A percentile compares a stretch with the other conserved stretches of the same genome.
Evolutionary conservation across 169 alveolate genomes (phyloP).

Genomic region (Plasmodium coatneyi): DNA sequence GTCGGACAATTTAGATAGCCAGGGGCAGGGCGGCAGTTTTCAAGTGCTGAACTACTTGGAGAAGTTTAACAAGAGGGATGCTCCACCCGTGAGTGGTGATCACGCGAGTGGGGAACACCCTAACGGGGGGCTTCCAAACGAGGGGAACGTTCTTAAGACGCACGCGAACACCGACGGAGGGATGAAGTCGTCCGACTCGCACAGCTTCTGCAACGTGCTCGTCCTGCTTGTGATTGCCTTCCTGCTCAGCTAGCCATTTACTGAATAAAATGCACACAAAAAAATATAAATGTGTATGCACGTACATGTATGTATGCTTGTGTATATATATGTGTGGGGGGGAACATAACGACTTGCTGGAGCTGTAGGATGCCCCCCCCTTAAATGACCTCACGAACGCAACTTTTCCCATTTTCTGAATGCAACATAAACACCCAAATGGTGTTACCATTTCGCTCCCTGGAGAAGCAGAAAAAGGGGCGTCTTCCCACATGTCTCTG

Average conservation of each 20-base stretch:
- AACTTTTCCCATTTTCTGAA: background rate
- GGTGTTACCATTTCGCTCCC: background rate
- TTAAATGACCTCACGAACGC: background rate
- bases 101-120: background rate
- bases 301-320: no score
- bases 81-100: background rate
- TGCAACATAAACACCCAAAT: background rate
- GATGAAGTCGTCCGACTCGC: background rate
- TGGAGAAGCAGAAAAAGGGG: background rate
- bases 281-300: background rate
- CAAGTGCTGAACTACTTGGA: constrained; percentile 31
- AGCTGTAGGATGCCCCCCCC: background rate
- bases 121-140: background rate
- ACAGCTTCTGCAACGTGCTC: background rate
- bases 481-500: background rate
- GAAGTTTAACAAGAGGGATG: background rate
- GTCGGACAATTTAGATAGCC: background rate
- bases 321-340: background rate
- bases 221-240: background rate
- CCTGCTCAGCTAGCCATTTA: background rate
- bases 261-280: background rate
- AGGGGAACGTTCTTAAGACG: background rate
- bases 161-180: background rate
- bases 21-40: background rate
- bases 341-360: background rate